A percentile compares a stretch with the other conserved stretches of the same genome.
These are phyloP conservation scores for Candida multigemmis DNA, from an alignment of 805 yeast species.

Conservation along the genomic window DNA sequence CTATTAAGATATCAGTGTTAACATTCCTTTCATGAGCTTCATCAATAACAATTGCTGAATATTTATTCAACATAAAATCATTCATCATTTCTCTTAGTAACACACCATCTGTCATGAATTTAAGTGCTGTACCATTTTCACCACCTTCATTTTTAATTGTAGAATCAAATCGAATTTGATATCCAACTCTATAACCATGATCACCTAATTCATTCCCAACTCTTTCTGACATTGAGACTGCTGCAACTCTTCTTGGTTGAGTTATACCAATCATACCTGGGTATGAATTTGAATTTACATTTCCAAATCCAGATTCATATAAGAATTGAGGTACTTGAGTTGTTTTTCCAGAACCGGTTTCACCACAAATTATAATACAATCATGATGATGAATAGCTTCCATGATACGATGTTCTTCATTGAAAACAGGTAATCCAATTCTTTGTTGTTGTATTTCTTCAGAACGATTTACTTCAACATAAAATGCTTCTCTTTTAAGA, in stretches of 20 bases:
- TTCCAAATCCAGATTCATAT: conserved; percentile 88
- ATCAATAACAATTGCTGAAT: conserved; percentile 83
- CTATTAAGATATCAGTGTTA: conserved; percentile 92
- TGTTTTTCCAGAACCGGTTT: conserved; percentile 97
- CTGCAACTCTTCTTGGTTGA: conserved; percentile 92
- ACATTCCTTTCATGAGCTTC: conserved; percentile 98
- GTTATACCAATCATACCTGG: conserved; percentile 97
- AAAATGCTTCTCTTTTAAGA: conserved; percentile 51
- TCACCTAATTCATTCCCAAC: conserved; percentile 70
- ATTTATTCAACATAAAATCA: conserved; percentile 72
- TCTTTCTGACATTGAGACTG: conserved; percentile 83
- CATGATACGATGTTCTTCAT: conserved; percentile 89
- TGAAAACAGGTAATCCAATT: conserved; percentile 74
- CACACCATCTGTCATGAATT: conserved; percentile 95
- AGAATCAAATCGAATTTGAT: conserved; percentile 78
- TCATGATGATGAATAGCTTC: conserved; percentile 93
- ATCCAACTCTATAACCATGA: conserved; percentile 61
- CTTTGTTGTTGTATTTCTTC: conserved; percentile 61
- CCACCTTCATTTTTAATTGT: conserved; percentile 43
- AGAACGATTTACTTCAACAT: conserved; percentile 58
- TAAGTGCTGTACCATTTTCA: conserved; percentile 51
- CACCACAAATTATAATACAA: conserved; percentile 89
- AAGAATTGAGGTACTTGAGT: conserved; percentile 97
- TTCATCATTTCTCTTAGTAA: conserved; percentile 85
- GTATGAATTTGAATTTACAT: conserved; percentile 36